Evolutionary conservation across 495 filamentous ascomycete genomes (phyloP).

Genomic region (Oleoguttula mirabilis): DNA sequence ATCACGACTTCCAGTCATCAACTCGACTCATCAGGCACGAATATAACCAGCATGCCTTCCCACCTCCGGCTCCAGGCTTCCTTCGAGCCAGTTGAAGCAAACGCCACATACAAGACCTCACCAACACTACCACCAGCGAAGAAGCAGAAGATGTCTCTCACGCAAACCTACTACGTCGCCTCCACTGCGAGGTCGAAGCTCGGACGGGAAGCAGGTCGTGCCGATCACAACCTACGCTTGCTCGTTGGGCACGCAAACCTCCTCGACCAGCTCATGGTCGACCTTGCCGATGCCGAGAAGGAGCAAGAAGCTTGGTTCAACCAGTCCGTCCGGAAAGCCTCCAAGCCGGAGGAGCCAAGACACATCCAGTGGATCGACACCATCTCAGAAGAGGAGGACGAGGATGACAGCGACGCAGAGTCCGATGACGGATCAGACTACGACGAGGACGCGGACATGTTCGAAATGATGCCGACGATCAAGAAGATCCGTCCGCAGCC

Average conservation of each 20-base stretch:
- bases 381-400: slow-evolving; percentile 54
- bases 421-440: slow-evolving; percentile 35
- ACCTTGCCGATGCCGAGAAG: slow-evolving; percentile 83
- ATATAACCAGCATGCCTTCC: slow-evolving; percentile 22
- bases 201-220: slow-evolving; percentile 70
- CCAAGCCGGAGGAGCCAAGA: slow-evolving; percentile 42
- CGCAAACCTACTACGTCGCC: slow-evolving; percentile 95
- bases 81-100: slow-evolving; percentile 18
- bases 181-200: slow-evolving; percentile 95
- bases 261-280: slow-evolving; percentile 89
- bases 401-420: slow-evolving; percentile 32
- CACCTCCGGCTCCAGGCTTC: slow-evolving; percentile 19
- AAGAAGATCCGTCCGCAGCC: not conserved
- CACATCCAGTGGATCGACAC: slow-evolving; percentile 85
- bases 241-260: slow-evolving; percentile 97
- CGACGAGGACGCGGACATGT: slow-evolving; percentile 15
- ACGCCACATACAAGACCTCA: slow-evolving; percentile 15
- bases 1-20: too few relatives aligned
- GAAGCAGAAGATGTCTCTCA: slow-evolving; percentile 83
- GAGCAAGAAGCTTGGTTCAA: slow-evolving; percentile 99
- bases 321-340: slow-evolving; percentile 71
- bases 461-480: not conserved
- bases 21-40: slow-evolving; percentile 13
- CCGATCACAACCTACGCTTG: slow-evolving; percentile 87
- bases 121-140: slow-evolving; percentile 36